These are phyloP conservation scores for Cercophora samala DNA, from an alignment of 495 filamentous ascomycete species.

Conservation along the genomic window DNA sequence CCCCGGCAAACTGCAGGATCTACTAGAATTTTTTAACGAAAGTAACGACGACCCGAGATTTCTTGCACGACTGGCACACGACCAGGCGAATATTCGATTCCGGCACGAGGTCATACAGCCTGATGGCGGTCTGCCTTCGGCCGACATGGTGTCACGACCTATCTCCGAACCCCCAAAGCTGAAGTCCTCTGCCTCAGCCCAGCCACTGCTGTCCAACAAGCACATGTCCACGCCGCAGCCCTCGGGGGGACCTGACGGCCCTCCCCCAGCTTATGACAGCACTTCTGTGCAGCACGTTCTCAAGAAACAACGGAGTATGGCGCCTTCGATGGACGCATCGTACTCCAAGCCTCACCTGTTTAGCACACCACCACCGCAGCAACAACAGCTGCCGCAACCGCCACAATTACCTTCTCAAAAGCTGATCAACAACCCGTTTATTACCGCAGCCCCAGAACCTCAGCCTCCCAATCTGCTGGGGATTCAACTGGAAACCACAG, in stretches of 20 bases:
- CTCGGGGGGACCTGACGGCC: neutral
- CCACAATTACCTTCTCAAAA: slow-evolving; percentile 11
- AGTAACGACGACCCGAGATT: slow-evolving; percentile 39
- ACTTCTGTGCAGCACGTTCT: slow-evolving; percentile 5
- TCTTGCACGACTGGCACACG: slow-evolving; percentile 42
- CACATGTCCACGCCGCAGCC: slow-evolving; percentile 29
- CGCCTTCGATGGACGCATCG: slow-evolving; percentile 2
- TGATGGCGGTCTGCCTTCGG: slow-evolving; percentile 7
- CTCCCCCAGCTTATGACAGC: slow-evolving; percentile 8
- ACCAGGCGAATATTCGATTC: slow-evolving; percentile 40
- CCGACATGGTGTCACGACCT: slow-evolving; percentile 16
- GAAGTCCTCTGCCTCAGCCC: slow-evolving; percentile 10
- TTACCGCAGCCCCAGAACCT: neutral
- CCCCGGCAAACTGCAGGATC: slow-evolving; percentile 48
- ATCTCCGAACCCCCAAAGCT: slow-evolving; percentile 29
- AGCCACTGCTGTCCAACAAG: slow-evolving; percentile 14
- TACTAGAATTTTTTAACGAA: slow-evolving; percentile 49
- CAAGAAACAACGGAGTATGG: slow-evolving; percentile 26
- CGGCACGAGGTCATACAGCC: slow-evolving; percentile 21
- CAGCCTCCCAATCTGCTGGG: slow-evolving; percentile 11
- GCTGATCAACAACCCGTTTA: slow-evolving; percentile 4
- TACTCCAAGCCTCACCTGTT: neutral
- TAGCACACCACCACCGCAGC: neutral
- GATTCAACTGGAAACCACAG: slow-evolving; percentile 4
- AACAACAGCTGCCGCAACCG: slow-evolving; percentile 9